Base-by-base conservation (phyloP, 1,284 basidiomycete genomes). In the Ustilago trichophora region DNA sequence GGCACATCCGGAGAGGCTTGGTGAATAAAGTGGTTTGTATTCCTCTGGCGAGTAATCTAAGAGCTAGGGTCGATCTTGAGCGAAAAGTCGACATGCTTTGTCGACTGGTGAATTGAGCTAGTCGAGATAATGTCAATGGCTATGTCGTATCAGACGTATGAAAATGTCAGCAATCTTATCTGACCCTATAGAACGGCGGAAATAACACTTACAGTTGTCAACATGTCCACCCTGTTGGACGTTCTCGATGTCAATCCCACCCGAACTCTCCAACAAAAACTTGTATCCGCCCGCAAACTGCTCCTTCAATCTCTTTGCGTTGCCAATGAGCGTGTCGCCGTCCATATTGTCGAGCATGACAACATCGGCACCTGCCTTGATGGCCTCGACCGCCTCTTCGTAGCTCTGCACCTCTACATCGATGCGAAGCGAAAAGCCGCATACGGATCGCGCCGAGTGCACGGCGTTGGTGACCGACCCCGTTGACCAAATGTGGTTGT, bases 401-500 rank as follows among this genome's bases (percentile, higher is more conserved):
- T 93, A 89, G 18, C 89, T 88, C 55, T 89, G 87, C 29, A 96
- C 95, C 82, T 99, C 96, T 31, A 98, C 94, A 68, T 98, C 95
- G 47, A 99, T 89, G 26, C 92, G 87, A 41, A 95, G 84, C 57
- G 89, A 91, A 83, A 98, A 98, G 19, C 96, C 95, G 16, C 92
- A 93, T 22, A 93, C 93, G 64, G 87, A 84, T 26, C 93, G 89
- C 11, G 94, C 93, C 57, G 90, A 87, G 66, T 89, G 82, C 62
- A 98, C 89, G 2, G 95, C 95, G 38, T 88, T 84, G 0, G 91
- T 92, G 73, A 98, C 96, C 4, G 93, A 95, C 21, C 93, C 93
- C 24, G 90, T 91, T 7, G 93, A 94, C 94, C 93, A 98, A 79
- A 98, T 93, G 80, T 98, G 96, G 82, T 98, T 98, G 80, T 98